Conservation (phyloP, 1,284 basidiomycete species). For the Ustilago bromivora region DNA sequence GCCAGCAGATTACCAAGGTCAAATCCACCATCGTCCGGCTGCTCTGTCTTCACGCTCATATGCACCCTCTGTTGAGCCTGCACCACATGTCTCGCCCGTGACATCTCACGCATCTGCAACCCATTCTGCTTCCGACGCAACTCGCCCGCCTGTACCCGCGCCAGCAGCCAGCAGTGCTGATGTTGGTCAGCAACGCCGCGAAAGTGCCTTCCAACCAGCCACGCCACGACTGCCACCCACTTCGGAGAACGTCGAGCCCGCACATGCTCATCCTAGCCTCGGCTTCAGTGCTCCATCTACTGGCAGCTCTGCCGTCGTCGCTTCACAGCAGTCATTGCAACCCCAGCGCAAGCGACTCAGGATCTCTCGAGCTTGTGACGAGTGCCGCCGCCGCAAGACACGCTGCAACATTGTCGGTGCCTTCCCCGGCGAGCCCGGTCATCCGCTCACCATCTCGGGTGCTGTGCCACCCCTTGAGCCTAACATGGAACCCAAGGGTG, state of each 20-base stretch:
- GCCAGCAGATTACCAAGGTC: conserved; percentile 7
- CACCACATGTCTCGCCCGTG: background rate
- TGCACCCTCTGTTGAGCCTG: background rate
- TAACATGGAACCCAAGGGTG: conserved; percentile 41
- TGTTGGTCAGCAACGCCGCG: background rate
- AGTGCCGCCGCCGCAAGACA: conserved; percentile 54
- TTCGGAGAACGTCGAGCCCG: background rate
- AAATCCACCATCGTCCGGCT: background rate
- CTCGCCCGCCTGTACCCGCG: background rate
- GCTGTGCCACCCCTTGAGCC: conserved; percentile 38
- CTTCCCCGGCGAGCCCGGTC: conserved; percentile 48
- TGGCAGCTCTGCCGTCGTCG: background rate
- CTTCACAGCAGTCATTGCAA: conserved; percentile 20
- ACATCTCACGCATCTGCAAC: background rate
- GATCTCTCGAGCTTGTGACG: conserved; percentile 52
- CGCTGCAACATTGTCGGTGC: conserved; percentile 55
- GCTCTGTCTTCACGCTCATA: background rate
- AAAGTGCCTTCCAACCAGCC: background rate
- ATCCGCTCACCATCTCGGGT: conserved; percentile 47
- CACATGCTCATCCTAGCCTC: background rate
- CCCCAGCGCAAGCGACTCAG: conserved; percentile 49
- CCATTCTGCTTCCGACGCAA: background rate
- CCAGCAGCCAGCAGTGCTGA: background rate
- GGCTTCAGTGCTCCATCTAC: background rate
- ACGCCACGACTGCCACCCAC: background rate